Conservation (phyloP, 2,329 filamentous ascomycete species). For the Annulohypoxylon truncatum region DNA sequence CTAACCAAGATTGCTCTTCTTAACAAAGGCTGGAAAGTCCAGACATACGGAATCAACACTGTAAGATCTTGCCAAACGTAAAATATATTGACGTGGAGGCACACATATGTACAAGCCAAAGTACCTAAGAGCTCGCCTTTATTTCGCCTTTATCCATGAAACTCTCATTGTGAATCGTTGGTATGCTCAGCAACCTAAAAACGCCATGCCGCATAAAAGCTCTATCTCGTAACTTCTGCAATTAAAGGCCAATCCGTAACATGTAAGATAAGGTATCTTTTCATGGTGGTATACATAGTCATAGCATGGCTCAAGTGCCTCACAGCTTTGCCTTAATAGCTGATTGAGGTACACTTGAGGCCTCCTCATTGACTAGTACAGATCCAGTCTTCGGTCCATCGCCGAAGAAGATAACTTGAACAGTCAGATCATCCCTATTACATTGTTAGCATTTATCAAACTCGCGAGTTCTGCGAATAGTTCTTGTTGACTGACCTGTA, state of each 20-base stretch:
- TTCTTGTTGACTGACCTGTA: slow-evolving; percentile 75
- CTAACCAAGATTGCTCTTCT: not conserved
- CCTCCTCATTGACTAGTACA: slow-evolving; percentile 86
- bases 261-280: not conserved
- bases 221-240: slow-evolving; percentile 14
- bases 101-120: slow-evolving; percentile 21
- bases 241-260: not conserved
- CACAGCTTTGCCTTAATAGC: slow-evolving; percentile 52
- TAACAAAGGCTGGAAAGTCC: not conserved
- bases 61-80: not conserved
- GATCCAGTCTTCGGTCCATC: slow-evolving; percentile 80
- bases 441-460: slow-evolving; percentile 32
- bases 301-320: not conserved
- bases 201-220: slow-evolving; percentile 26
- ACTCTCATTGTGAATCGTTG: not conserved
- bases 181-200: slow-evolving; percentile 23
- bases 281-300: slow-evolving; percentile 9
- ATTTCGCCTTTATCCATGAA: slow-evolving; percentile 12
- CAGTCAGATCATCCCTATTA: slow-evolving; percentile 88
- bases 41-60: not conserved
- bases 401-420: slow-evolving; percentile 99
- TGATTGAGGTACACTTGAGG: slow-evolving; percentile 69
- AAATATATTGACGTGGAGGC: slow-evolving; percentile 16
- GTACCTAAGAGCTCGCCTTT: slow-evolving; percentile 2
- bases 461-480: not conserved